A percentile compares a stretch with the other conserved stretches of the same genome.
Evolutionary conservation across 2,329 filamentous ascomycete genomes (phyloP).

Genomic region (Rutstroemia sp.): DNA sequence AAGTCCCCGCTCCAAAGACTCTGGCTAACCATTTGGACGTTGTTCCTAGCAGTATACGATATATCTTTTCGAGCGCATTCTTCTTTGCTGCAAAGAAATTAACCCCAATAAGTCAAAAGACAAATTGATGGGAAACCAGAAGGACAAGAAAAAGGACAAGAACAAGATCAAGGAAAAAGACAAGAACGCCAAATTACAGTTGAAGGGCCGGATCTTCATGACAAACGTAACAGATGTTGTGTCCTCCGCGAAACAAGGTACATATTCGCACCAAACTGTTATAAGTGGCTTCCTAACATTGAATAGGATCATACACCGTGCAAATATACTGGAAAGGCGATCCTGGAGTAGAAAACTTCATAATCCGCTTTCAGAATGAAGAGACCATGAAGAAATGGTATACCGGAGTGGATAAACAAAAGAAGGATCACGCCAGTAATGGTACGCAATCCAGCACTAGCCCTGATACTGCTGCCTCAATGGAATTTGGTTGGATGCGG

Average conservation of each 20-base stretch:
- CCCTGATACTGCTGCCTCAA: conserved; percentile 30
- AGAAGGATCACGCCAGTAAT: conserved; percentile 51
- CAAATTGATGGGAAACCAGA: conserved; percentile 57
- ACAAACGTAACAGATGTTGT: conserved; percentile 96
- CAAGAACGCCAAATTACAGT: conserved; percentile 70
- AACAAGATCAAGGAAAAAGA: conserved; percentile 65
- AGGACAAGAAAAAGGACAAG: conserved; percentile 69
- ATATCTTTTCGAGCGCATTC: conserved; percentile 90
- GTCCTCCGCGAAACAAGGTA: conserved; percentile 80
- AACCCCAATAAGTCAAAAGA: conserved; percentile 73
- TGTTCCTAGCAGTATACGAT: conserved; percentile 70
- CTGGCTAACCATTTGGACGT: conserved; percentile 21
- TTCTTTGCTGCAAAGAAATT: conserved; percentile 94
- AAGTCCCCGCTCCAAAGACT: neutral
- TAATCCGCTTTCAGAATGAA: conserved; percentile 88
- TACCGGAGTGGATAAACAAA: conserved; percentile 67
- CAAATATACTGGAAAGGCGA: conserved; percentile 99
- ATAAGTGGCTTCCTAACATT: conserved; percentile 24
- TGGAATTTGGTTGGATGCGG: conserved; percentile 76
- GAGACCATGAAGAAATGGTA: conserved; percentile 93
- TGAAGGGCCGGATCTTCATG: conserved; percentile 98
- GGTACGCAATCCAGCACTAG: conserved; percentile 40
- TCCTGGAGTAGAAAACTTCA: conserved; percentile 90
- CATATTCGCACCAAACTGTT: conserved; percentile 23
- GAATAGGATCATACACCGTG: conserved; percentile 77